Evolutionary conservation across 1,139 yeast species (phyloP), one percentile per base, ranked within the genome.

Genomic region (Williopsis jadinii): DNA sequence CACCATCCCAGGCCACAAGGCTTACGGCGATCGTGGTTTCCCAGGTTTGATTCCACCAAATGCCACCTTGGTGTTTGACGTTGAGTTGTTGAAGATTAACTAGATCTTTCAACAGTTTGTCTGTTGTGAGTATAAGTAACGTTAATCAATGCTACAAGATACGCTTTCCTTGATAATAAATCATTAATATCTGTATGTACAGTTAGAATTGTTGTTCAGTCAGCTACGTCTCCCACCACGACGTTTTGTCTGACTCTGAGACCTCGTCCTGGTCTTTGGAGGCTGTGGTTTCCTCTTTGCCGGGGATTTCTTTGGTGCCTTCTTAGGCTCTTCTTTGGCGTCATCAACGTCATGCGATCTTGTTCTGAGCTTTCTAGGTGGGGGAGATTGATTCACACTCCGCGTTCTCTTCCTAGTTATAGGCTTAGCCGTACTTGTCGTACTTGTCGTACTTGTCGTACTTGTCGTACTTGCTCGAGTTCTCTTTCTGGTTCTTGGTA

Each of bases 21-120:
- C 79, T 9, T 87, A 87, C 53, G 97, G 97, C 41, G 64, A 68
- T 35, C 60, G 77, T 42, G 95, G 94, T 38, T 79, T 85, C 45
- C 90, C 88, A 36, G 83, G 82, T 42, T 72, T 68, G 39, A 84
- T 85, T 59, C 95, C 95, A 28, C 80, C 84, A 30, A 75, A 76
- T 53, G 76, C 95, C 28, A 82, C 81, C 38, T 69, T 85, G 59
- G 64, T 71, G 36, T 80, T 80, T 52, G 72, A 69, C 40, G 72
- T 81, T 41, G 80, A 78, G 55, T 65, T 80, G 51, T 70, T 90
- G 58, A 79, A 77, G 58, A 83, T 90, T 61, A 86, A 86, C 70
- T 82, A 73, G 47, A 39, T 28, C 5, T 32, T 9, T 12, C 13
- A 28, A 6, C 24, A 6, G 24, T 19, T 19, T 19, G 24, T 19